Base-by-base conservation (phyloP, 2,329 filamentous ascomycete species). In the Phialemonium atrogriseum region DNA sequence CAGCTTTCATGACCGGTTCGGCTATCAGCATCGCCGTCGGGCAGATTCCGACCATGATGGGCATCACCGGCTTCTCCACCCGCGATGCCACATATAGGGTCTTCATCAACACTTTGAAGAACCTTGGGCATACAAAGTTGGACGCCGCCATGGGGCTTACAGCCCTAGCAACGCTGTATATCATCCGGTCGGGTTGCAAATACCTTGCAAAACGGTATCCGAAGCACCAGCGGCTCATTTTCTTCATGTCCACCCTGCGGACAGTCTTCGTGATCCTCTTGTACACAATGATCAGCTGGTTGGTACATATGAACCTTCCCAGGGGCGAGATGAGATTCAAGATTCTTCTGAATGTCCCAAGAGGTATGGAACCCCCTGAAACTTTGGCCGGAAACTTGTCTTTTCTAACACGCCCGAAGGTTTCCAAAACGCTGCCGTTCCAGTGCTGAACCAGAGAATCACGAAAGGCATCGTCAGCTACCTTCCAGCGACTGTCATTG, bases 1-100 rank as follows among this genome's bases (percentile, higher is more conserved):
- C 84, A 0, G 87, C 91, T 3, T 96, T 94, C 64, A 95, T 96
- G 84, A 96, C 91, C 0, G 89, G 89, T 3, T 94, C 89, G 5
- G 87, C 89, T 33, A 72, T 98, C 55, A 94, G 75, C 47, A 96
- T 98, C 50, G 78, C 75, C 11, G 72, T 77, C 15, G 88, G 91
- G 20, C 91, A 98, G 56, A 68, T 95, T 5, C 81, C 84, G 2
- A 70, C 72, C 3, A 62, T 96, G 55, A 73, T 98, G 62, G 91
- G 91, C 6, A 79, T 94, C 49, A 68, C 67, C 1, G 72, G 73
- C 14, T 77, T 91, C 34, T 75, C 79, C 40, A 93, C 77, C 10
- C 71, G 86, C 44, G 87, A 73, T 11, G 59, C 85, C 1, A 86
- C 91, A 0, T 96, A 94, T 52, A 55, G 64, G 45, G 84, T 94